phyloP scores from a whole-genome alignment of 1,139 yeast species.

The Pneumocystis jirovecii region DNA sequence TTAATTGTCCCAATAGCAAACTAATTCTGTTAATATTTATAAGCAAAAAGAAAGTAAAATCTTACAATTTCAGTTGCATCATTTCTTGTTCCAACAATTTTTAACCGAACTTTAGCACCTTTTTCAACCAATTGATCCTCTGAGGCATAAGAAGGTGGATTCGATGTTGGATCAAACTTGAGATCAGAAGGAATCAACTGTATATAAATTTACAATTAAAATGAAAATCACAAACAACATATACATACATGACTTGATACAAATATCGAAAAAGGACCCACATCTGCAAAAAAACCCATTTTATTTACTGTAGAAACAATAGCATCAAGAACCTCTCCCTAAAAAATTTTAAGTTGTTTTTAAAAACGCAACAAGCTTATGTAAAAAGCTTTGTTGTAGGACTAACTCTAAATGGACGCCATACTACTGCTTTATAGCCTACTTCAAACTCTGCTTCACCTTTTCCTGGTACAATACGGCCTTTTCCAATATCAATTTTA shows the following conservation, averaged over 20 bases:
- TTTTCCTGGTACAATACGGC: constrained; percentile 71
- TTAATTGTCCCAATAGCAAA: constrained; percentile 62
- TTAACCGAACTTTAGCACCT: constrained; percentile 83
- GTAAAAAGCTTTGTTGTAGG: not conserved
- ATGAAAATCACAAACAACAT: not conserved
- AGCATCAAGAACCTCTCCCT: constrained; percentile 94
- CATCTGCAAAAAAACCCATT: constrained; percentile 96
- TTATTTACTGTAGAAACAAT: constrained; percentile 86
- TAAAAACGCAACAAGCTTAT: not conserved
- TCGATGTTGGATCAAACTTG: constrained; percentile 87
- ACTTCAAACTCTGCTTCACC: constrained; percentile 97
- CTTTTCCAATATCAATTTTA: constrained; percentile 90
- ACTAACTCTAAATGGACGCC: constrained; percentile 76
- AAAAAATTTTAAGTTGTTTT: not conserved
- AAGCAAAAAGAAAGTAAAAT: not conserved
- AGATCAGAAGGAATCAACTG: constrained; percentile 78
- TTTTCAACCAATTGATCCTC: constrained; percentile 91
- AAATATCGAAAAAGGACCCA: constrained; percentile 90
- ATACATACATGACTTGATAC: constrained; percentile 60
- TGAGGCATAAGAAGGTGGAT: constrained; percentile 95
- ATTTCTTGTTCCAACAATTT: constrained; percentile 92
- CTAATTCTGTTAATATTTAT: constrained; percentile 3
- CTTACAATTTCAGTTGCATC: constrained; percentile 83
- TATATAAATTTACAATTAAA: not conserved
- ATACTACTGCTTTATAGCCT: constrained; percentile 88